Base-by-base conservation (phyloP, 305 asterid genomes). In the Coffea humblotiana region DNA sequence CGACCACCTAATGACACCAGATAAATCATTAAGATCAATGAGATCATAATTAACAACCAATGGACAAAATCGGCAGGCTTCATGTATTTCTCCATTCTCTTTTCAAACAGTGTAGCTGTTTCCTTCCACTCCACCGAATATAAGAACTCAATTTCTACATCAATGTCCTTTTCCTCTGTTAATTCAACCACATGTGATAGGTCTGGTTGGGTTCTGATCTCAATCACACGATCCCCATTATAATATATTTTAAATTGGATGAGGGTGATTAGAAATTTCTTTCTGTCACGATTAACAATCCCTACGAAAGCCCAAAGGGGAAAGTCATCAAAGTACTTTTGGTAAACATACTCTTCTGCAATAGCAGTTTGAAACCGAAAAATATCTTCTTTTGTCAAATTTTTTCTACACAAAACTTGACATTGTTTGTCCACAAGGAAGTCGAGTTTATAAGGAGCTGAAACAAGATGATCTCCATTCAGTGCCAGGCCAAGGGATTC, bases 401-500 rank as follows among this genome's bases (percentile, higher is more conserved):
- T 83, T 77, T 68, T 77, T 45, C 78, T 74, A 40, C 86, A 80
- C 23, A 74, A 2, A 69, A 77, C 75, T 72, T 73, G 52, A 27
- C 51, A 64, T 37, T 73, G 48, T 48, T 47, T 80, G 19, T 77
- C 69, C 56, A 27, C 73, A 74, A 80, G 48, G 72, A 83, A 83
- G 29, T 72, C 76, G 11, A 83, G 82, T 56, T 80, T 54, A 66
- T 77, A 83, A 37, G 86, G 79, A 76, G 86, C 58, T 58, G 75
- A 77, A 25, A 29, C 72, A 80, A 83, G 84, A 13, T 71, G 82
- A 49, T 80, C 86, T 58, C 86, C 86, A 83, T 65, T 72, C 47
- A 80, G 43, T 4, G 61, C 37, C 58, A 77, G 82, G 48, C 84
- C 79, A 10, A 77, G 58, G 13, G 86, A 72, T 77, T 54, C 63